Conservation (phyloP, 139 green algal species). For the Mesostigma viride region DNA sequence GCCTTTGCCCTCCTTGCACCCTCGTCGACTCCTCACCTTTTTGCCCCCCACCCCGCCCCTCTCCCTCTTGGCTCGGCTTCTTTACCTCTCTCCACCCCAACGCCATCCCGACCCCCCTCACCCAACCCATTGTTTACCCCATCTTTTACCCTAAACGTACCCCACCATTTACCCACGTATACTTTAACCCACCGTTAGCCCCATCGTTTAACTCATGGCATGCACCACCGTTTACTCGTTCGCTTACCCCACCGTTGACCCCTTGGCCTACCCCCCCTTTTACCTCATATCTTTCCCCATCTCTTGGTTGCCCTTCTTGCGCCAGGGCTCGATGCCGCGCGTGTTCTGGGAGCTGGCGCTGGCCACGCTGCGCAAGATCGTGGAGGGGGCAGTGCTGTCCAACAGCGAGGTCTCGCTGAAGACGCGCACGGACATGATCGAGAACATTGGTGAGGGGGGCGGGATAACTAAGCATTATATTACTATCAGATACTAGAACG, state of each 20-base stretch:
- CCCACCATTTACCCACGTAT: neutral
- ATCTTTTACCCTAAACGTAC: too few species aligned
- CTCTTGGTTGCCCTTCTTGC: slow-evolving; percentile 5
- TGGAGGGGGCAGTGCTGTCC: slow-evolving; percentile 3
- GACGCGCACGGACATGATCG: slow-evolving; percentile 49
- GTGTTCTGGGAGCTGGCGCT: slow-evolving; percentile 22
- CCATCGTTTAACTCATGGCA: neutral
- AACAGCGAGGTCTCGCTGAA: slow-evolving; percentile 8
- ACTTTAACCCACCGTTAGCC: neutral
- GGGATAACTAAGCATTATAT: too few species aligned
- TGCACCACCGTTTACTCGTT: neutral
- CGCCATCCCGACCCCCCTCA: too few species aligned
- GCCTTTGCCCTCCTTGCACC: too few species aligned
- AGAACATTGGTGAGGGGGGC: slow-evolving; percentile 40
- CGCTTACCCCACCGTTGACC: neutral
- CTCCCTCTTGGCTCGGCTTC: too few species aligned
- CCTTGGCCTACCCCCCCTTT: neutral
- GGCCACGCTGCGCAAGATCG: slow-evolving; percentile 34
- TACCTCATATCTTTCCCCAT: neutral
- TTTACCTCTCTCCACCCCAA: too few species aligned
- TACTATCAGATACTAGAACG: too few species aligned
- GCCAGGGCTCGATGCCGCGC: slow-evolving; percentile 19
- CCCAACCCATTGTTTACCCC: too few species aligned
- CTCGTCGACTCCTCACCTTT: too few species aligned
- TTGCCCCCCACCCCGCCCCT: too few species aligned